Conservation (phyloP, 2,329 filamentous ascomycete species). For the Dichotomopilus funicola region DNA sequence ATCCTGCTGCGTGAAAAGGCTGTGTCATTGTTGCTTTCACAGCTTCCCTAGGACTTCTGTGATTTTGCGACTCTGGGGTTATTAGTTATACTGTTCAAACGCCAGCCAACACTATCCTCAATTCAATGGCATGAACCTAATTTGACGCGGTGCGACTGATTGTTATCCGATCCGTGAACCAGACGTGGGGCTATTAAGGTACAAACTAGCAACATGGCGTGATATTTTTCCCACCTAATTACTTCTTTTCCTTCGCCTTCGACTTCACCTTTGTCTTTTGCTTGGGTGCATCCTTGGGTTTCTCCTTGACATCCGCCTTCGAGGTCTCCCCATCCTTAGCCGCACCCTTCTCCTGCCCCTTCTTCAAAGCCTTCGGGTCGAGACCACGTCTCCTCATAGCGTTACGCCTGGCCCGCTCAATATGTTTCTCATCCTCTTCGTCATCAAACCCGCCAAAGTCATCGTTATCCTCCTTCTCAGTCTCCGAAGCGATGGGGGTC, state of each 20-base stretch:
- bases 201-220: slow-evolving; percentile 2
- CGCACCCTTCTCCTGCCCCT: slow-evolving; percentile 22
- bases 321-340: slow-evolving; percentile 17
- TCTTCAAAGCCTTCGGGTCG: slow-evolving; percentile 56
- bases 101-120: too few relatives aligned
- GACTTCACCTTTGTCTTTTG: slow-evolving; percentile 11
- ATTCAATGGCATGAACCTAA: too few relatives aligned
- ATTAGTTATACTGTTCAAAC: too few relatives aligned
- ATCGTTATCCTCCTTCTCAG: slow-evolving; percentile 35
- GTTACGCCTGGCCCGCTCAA: slow-evolving; percentile 66
- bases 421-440: slow-evolving; percentile 63
- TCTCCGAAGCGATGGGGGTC: slow-evolving; percentile 53
- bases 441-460: slow-evolving; percentile 72
- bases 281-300: slow-evolving; percentile 9
- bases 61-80: too few relatives aligned
- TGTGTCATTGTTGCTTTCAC: too few relatives aligned
- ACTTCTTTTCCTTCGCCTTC: slow-evolving; percentile 16
- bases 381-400: slow-evolving; percentile 67
- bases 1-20: too few relatives aligned
- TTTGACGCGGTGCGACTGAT: too few relatives aligned
- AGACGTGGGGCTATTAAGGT: background rate
- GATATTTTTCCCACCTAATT: slow-evolving; percentile 10
- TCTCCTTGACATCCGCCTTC: slow-evolving; percentile 15
- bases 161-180: background rate
- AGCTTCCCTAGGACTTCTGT: too few relatives aligned